A percentile compares a stretch with the other conserved stretches of the same genome.
phyloP scores from a whole-genome alignment of 306 rosid species.

The Alnus rubra region DNA sequence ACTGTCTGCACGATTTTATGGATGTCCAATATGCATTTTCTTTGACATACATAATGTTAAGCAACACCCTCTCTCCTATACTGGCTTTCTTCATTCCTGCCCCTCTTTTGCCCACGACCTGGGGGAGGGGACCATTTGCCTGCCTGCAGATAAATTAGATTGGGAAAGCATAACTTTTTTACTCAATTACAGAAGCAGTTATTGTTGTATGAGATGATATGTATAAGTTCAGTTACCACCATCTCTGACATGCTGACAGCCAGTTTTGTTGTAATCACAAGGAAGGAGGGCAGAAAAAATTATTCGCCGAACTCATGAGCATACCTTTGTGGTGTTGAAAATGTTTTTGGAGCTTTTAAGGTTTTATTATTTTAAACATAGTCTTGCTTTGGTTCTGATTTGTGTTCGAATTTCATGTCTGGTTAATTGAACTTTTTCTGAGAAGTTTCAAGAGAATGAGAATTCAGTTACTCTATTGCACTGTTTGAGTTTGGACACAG shows the following conservation, averaged over 20 bases:
- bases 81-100: neutral
- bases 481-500: neutral
- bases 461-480: slow-evolving; percentile 4
- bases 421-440: no score
- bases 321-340: neutral
- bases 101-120: neutral
- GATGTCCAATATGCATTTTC: neutral
- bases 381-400: neutral
- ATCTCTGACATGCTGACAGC: neutral
- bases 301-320: neutral
- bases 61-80: neutral
- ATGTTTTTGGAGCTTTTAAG: neutral
- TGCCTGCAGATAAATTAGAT: neutral
- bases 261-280: neutral
- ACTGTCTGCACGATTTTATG: neutral
- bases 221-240: neutral
- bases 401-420: neutral
- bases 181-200: neutral
- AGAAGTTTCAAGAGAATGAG: no score
- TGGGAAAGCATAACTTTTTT: neutral
- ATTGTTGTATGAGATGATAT: neutral
- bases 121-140: neutral
- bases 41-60: neutral
- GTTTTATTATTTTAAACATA: neutral
- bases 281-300: neutral